Evolutionary conservation across 2,329 filamentous ascomycete genomes (phyloP), one percentile per base, ranked within the genome.

Genomic region (Colletotrichum zoysiae): DNA sequence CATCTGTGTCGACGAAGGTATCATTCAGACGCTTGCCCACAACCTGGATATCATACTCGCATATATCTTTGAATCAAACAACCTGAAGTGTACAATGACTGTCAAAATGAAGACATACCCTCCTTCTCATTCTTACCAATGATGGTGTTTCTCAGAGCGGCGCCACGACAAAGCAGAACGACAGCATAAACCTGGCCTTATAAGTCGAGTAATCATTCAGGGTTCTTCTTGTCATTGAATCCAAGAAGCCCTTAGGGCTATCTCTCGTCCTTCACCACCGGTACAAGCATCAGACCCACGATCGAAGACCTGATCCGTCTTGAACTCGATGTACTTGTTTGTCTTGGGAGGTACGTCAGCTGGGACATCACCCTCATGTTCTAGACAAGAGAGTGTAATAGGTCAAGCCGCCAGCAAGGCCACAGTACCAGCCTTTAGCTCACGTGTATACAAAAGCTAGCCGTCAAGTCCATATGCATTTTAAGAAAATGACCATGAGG

Each of bases 11-110:
- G 0, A 8, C 9, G 0, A 20, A 46, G 16, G 18, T 20, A 16
- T 5, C 12, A 1, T 42, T n/a, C 1, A 11, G 20, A 1, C 23
- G 20, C 3, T 3, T 53, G 53, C 69, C 69, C 38, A 64, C 69
- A 33, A 81, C 74, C 11, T 76, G 76, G 73, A 85, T 83, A 42
- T 83, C 84, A 48, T 86, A 83, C 73, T 86, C 84, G 55, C 84
- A 86, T 51, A 86, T 83, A 40, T 84, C 82, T 57, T 83, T 81
- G 75, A 85, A 87, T 82, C 84, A 86, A 61, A 87, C 85, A 40
- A 82, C 83, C 74, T 81, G 79, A 3, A 86, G 68, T 1, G 78
- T 84, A 77, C 84, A 86, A 3, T 78, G 73, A 16, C 84, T 84
- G 53, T 81, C 77, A 74, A 84, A 86, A 78, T 86, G 84, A 8